These are phyloP conservation scores for Malassezia dermatis DNA, from an alignment of 1,284 basidiomycete genomes.

Conservation along the genomic window DNA sequence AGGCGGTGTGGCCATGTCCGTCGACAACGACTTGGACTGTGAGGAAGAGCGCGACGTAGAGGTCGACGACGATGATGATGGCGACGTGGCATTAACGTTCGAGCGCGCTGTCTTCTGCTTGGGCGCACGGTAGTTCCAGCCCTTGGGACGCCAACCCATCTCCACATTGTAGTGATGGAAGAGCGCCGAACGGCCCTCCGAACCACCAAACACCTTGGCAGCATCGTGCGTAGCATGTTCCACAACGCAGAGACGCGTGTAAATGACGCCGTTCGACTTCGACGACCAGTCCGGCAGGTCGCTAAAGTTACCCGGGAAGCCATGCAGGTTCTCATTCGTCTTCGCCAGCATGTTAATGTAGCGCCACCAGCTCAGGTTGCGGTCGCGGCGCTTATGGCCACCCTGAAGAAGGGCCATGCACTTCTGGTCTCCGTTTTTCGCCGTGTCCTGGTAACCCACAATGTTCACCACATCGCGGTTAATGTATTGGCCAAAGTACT, in stretches of 20 bases:
- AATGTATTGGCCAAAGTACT: conserved; percentile 35
- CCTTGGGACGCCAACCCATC: conserved; percentile 38
- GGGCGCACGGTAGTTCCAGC: conserved; percentile 14
- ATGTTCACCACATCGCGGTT: conserved; percentile 38
- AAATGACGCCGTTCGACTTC: conserved; percentile 19
- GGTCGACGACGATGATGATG: not conserved
- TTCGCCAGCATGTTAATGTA: conserved; percentile 39
- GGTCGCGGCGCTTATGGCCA: conserved; percentile 30
- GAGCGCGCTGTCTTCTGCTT: not conserved
- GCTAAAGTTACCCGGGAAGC: conserved; percentile 28
- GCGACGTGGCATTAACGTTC: not conserved
- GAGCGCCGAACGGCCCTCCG: conserved; percentile 34
- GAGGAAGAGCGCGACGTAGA: not conserved
- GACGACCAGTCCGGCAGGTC: conserved; percentile 37
- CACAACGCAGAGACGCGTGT: conserved; percentile 33
- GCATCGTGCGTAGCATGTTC: conserved; percentile 35
- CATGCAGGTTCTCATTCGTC: conserved; percentile 28
- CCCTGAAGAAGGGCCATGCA: conserved; percentile 44
- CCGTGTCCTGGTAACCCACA: conserved; percentile 33
- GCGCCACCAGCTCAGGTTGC: conserved; percentile 43
- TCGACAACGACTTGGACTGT: not conserved
- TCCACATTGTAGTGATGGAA: conserved; percentile 25
- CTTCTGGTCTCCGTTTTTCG: conserved; percentile 31
- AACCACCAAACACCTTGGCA: conserved; percentile 27
- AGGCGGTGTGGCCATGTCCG: not conserved